Base-by-base conservation (phyloP, 345 rosid species). In the Arabidopsis suecica region DNA sequence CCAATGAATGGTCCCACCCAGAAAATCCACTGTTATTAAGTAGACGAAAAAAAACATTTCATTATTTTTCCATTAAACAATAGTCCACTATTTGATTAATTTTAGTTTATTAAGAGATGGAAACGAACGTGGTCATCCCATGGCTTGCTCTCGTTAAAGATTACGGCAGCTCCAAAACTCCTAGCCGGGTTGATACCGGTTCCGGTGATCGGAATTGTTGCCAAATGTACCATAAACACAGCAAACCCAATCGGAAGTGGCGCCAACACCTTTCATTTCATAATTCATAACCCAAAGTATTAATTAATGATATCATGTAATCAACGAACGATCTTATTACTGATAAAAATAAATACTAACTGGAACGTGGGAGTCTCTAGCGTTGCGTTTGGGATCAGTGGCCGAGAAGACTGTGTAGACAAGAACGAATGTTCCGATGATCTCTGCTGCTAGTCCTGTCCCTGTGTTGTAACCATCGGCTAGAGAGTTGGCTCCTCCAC, bases 101-200 rank as follows among this genome's bases (percentile, higher is more conserved):
- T 76, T 69, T 1, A 18, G 2, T n/a, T 13, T 9, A 23, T 61
- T 1, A 20, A 44, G 23, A 61, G 8, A 42, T 8, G 7, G 7
- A 3, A 18, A 62, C 28, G 61, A 82, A 92, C 97, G 74, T 93
- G 98, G 78, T 90, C 97, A 81, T 93, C 91, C 98, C 98, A 93
- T 22, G 95, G 89, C 76, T 93, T 90, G 6, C 83, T 83, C 32
- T 82, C 5, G 85, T 88, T 87, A 77, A 60, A 88, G 68, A 93
- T 89, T 33, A 93, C 97, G 7, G 98, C 98, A 7, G 98, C 97
- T 57, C 98, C 98, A 4, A 93, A 88, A 68, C 98, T 93, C 79
- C 98, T 90, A 1, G 98, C 98, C 10, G 98, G 98, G 87, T 93
- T 93, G 79, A 93, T 93, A 1, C 98, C 97, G 0, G 98, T 93